Base-by-base conservation (phyloP, 2,329 filamentous ascomycete species). In the Botrytis squamosa region DNA sequence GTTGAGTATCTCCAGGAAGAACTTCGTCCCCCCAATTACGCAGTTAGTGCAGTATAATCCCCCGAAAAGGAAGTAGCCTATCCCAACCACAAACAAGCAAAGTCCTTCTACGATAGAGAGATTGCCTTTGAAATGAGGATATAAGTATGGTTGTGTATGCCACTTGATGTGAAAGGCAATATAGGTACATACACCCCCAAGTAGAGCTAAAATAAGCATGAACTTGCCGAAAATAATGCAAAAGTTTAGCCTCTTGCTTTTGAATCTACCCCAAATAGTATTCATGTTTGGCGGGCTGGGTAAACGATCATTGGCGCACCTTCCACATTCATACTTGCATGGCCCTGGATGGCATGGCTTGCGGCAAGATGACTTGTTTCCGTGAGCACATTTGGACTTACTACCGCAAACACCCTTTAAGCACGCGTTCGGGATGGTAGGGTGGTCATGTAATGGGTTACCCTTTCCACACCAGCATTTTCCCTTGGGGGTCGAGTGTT, bases 281-380 rank as follows among this genome's bases (percentile, higher is more conserved):
- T 64, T 42, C 36, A 42, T 3, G 25, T 68, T 40, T 42, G 20
- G 38, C 40, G 49, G 59, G n/a, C 16, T n/a, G 10, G 29, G 22
- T 14, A 63, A 60, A 36, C 16, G 20, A 29, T 33, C 22, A 36
- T 55, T 44, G 44, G 55, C 73, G 74, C 38, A 49, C 9, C 16
- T 71, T 22, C 59, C n/a, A 46, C 77, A 78, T 1, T 29, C 46
- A 33, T 66, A 46, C 22, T 66, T 64, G 44, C 77, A 78, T 29
- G 73, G 74, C 25, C 77, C 77, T 0, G 77, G 77, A 62, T 78
- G 77, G n/a, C 77, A 78, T 5, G 16, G 16, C 42, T 74, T 69
- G 20, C 0, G 5, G 55, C 77, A 78, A 6, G 49, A 25, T 6
- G 44, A 55, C 8, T 33, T 9, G 16, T 57, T 60, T 6, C 72